phyloP scores from a whole-genome alignment of 78 protist species.

The Isochrysis galbana region DNA sequence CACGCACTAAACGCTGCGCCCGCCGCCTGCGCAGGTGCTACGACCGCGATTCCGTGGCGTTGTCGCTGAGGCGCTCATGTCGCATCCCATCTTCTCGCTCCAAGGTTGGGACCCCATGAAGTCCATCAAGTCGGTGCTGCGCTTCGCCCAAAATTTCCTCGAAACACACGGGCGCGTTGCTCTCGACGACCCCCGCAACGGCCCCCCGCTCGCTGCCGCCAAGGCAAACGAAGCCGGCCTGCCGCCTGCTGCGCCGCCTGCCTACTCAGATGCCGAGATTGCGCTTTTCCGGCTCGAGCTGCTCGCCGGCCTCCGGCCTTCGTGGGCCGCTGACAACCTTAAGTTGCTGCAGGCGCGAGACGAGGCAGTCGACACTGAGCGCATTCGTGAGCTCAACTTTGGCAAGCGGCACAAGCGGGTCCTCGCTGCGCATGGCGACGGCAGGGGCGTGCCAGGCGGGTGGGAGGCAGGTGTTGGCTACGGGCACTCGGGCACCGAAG shows the following conservation, averaged over 20 bases:
- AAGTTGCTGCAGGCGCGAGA: neutral
- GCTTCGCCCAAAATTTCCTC: neutral
- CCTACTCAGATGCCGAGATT: neutral
- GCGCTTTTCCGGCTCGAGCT: neutral
- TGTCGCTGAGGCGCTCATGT: neutral
- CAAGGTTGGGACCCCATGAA: neutral
- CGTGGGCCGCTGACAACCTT: neutral
- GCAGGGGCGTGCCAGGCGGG: too few species aligned
- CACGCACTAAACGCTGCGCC: too few species aligned
- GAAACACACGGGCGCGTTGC: neutral
- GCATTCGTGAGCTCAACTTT: neutral
- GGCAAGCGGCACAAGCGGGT: neutral
- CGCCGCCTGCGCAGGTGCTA: too few species aligned
- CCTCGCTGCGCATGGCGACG: neutral
- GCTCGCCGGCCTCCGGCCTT: neutral
- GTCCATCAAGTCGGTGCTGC: neutral
- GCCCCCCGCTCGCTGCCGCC: too few species aligned
- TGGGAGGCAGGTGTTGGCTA: neutral
- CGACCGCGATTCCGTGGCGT: neutral
- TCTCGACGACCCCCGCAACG: neutral
- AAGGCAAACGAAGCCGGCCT: too few species aligned
- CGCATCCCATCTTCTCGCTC: neutral
- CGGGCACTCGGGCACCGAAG: neutral
- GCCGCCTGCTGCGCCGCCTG: neutral
- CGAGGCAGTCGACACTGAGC: neutral